These are phyloP conservation scores for Rhododendron henanense DNA, from an alignment of 148 eudicot species.

Conservation along the genomic window DNA sequence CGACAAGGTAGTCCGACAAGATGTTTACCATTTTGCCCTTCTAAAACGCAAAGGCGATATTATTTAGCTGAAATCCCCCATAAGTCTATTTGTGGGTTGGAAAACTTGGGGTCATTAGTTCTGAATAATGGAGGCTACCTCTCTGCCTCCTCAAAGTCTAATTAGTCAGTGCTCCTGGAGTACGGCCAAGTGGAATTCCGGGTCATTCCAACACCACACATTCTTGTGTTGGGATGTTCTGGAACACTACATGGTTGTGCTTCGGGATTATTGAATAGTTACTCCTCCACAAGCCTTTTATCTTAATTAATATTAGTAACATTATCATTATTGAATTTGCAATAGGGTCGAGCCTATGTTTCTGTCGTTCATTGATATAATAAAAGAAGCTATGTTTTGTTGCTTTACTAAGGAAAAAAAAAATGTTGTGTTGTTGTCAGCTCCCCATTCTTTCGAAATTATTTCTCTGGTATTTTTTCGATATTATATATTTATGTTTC, in stretches of 20 bases:
- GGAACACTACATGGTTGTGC: too few species aligned
- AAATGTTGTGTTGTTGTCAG: too few species aligned
- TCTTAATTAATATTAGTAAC: not conserved
- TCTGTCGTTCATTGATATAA: not conserved
- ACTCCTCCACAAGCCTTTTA: too few species aligned
- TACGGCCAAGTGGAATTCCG: too few species aligned
- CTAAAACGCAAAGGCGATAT: not conserved
- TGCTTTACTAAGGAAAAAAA: not conserved
- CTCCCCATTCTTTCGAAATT: too few species aligned
- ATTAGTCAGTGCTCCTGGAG: too few species aligned
- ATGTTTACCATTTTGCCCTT: not conserved
- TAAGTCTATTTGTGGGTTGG: not conserved
- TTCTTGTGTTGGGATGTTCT: too few species aligned
- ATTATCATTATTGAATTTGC: not conserved
- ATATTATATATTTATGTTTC: too few species aligned
- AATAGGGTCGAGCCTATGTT: not conserved
- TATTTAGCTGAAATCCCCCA: not conserved
- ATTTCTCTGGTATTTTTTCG: too few species aligned
- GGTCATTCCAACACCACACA: too few species aligned
- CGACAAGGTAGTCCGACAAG: not conserved
- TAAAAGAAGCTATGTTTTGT: not conserved
- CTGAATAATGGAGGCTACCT: not conserved
- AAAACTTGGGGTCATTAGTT: not conserved
- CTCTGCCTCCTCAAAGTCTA: not conserved
- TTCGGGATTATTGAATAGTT: too few species aligned